Evolutionary conservation across 1,284 basidiomycete species (phyloP).

Genomic region (Pseudozyma tsukubaensis): DNA sequence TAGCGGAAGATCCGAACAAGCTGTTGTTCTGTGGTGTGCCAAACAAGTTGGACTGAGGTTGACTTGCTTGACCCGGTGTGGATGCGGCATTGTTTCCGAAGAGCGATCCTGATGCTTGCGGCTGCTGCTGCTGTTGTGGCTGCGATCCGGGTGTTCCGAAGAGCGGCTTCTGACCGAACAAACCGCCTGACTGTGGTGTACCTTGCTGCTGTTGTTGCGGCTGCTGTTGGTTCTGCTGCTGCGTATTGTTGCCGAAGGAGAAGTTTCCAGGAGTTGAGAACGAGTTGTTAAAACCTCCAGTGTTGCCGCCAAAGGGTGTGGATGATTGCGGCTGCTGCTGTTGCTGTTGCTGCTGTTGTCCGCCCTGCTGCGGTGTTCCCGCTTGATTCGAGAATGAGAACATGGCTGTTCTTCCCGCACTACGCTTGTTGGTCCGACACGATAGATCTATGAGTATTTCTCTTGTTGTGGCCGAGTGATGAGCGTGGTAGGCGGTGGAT

Average conservation of each 20-base stretch:
- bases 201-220: constrained; percentile 31
- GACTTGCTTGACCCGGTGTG: constrained; percentile 12
- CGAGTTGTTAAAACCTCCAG: constrained; percentile 31
- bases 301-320: constrained; percentile 27
- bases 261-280: constrained; percentile 37
- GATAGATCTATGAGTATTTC: background rate
- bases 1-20: constrained; percentile 23
- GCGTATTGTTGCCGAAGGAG: constrained; percentile 33
- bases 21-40: constrained; percentile 38
- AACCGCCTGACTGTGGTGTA: constrained; percentile 18
- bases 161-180: constrained; percentile 48
- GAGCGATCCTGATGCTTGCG: constrained; percentile 27
- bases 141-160: constrained; percentile 45
- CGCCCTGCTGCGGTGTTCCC: constrained; percentile 31
- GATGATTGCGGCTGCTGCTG: constrained; percentile 35
- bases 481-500: background rate
- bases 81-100: constrained; percentile 22
- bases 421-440: background rate
- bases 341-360: constrained; percentile 30
- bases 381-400: constrained; percentile 39
- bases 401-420: constrained; percentile 4
- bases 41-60: constrained; percentile 23
- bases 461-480: too few relatives aligned
- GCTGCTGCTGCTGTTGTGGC: constrained; percentile 20
- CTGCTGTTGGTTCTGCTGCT: constrained; percentile 16